Conservation (phyloP, 192 early-diverging fungal genomes). For the Glomus cerebriforme region DNA sequence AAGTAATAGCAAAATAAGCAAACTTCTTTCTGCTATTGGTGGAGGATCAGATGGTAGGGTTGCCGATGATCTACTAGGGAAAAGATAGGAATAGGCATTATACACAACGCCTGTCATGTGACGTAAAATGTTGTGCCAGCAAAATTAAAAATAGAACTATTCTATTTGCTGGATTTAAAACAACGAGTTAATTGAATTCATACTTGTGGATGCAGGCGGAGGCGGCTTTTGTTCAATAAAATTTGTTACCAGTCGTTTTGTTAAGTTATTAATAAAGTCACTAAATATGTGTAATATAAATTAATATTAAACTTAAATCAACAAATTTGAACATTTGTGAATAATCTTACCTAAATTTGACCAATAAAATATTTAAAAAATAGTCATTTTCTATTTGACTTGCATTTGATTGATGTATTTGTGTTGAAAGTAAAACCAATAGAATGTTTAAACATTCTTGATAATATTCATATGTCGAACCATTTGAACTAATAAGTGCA, state of each 20-base stretch:
- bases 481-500: conserved; percentile 40
- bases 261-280: conserved; percentile 7
- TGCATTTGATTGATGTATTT: conserved; percentile 51
- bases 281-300: neutral
- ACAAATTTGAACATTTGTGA: neutral
- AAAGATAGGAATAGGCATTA: conserved; percentile 69
- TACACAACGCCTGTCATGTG: conserved; percentile 56
- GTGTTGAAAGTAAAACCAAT: conserved; percentile 64
- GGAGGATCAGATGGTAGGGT: conserved; percentile 45
- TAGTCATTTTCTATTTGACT: conserved; percentile 52
- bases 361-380: conserved; percentile 66
- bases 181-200: conserved; percentile 17
- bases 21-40: conserved; percentile 65
- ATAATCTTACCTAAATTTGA: conserved; percentile 54
- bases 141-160: conserved; percentile 11
- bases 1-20: conserved; percentile 61
- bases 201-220: conserved; percentile 47
- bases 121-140: conserved; percentile 28
- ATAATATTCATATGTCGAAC: conserved; percentile 68
- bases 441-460: conserved; percentile 63
- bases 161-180: conserved; percentile 28
- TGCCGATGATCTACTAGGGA: conserved; percentile 49
- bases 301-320: neutral
- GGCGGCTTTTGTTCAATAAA: conserved; percentile 51
- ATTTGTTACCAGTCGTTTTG: conserved; percentile 46